Percentiles rank a stretch among this genome's conserved stretches.
phyloP scores from a whole-genome alignment of 129 eudicot species.

The Chrysanthemum makinoi region DNA sequence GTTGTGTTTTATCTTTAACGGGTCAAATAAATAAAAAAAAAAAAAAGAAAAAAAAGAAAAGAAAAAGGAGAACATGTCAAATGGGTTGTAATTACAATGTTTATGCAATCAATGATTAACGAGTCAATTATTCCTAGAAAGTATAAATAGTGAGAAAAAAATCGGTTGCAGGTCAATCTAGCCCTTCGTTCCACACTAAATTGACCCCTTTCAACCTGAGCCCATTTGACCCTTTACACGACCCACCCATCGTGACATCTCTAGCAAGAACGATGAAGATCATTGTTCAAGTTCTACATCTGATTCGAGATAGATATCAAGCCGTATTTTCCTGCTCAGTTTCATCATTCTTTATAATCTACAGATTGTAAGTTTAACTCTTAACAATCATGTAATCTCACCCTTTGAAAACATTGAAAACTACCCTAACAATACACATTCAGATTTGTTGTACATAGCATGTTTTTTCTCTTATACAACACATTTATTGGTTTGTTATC shows the following conservation, averaged over 20 bases:
- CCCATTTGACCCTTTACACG: no score
- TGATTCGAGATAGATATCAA: slow-evolving; percentile 29
- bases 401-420: slow-evolving; percentile 16
- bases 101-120: no score
- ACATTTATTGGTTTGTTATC: neutral
- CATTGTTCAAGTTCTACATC: slow-evolving; percentile 36
- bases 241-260: no score
- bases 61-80: no score
- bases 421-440: neutral
- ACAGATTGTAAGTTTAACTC: slow-evolving; percentile 22
- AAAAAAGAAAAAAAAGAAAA: no score
- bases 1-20: neutral
- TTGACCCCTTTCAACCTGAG: no score
- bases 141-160: neutral
- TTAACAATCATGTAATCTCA: slow-evolving; percentile 21
- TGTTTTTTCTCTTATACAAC: neutral
- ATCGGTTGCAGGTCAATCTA: no score
- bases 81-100: no score
- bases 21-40: neutral
- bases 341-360: slow-evolving; percentile 32
- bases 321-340: slow-evolving; percentile 29
- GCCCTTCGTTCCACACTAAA: no score
- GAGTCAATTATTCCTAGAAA: neutral
- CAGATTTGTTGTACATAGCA: neutral
- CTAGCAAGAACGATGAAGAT: slow-evolving; percentile 11